A percentile compares a stretch with the other conserved stretches of the same genome.
Conservation (phyloP, 2,329 filamentous ascomycete species). For the Metarhizium rileyi region DNA sequence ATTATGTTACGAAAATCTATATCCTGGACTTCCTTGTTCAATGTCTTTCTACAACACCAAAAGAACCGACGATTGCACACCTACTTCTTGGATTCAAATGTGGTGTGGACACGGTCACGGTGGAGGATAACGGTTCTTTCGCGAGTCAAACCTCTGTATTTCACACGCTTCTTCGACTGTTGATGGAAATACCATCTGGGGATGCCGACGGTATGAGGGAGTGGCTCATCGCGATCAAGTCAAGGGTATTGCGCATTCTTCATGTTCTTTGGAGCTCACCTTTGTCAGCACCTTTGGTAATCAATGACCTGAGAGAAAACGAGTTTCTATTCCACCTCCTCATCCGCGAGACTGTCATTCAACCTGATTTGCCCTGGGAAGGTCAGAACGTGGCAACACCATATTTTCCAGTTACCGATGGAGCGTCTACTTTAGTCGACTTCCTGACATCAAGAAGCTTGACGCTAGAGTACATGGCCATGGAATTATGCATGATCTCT, state of each 20-base stretch:
- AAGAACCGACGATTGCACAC: slow-evolving; percentile 81
- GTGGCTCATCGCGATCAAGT: slow-evolving; percentile 62
- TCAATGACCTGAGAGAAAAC: slow-evolving; percentile 69
- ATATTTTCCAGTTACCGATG: slow-evolving; percentile 59
- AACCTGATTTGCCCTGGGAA: slow-evolving; percentile 65
- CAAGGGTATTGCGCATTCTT: slow-evolving; percentile 62
- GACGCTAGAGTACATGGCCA: slow-evolving; percentile 73
- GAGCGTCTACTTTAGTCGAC: slow-evolving; percentile 61
- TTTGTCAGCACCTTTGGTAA: slow-evolving; percentile 63
- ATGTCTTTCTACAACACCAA: slow-evolving; percentile 64
- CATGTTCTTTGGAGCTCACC: slow-evolving; percentile 76
- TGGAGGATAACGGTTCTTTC: slow-evolving; percentile 62
- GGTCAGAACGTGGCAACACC: slow-evolving; percentile 48
- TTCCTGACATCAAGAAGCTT: slow-evolving; percentile 71
- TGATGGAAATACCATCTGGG: slow-evolving; percentile 57
- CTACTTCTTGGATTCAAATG: slow-evolving; percentile 82
- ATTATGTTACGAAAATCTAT: slow-evolving; percentile 73
- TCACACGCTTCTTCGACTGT: slow-evolving; percentile 67
- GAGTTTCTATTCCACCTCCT: slow-evolving; percentile 75
- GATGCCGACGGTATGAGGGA: slow-evolving; percentile 51
- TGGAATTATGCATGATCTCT: slow-evolving; percentile 71
- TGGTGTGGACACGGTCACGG: slow-evolving; percentile 56
- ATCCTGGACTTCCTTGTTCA: slow-evolving; percentile 79
- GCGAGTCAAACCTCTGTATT: slow-evolving; percentile 66
- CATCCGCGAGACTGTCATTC: slow-evolving; percentile 60